Evolutionary conservation across 2,329 filamentous ascomycete genomes (phyloP).

Genomic region (Penicillium freii): DNA sequence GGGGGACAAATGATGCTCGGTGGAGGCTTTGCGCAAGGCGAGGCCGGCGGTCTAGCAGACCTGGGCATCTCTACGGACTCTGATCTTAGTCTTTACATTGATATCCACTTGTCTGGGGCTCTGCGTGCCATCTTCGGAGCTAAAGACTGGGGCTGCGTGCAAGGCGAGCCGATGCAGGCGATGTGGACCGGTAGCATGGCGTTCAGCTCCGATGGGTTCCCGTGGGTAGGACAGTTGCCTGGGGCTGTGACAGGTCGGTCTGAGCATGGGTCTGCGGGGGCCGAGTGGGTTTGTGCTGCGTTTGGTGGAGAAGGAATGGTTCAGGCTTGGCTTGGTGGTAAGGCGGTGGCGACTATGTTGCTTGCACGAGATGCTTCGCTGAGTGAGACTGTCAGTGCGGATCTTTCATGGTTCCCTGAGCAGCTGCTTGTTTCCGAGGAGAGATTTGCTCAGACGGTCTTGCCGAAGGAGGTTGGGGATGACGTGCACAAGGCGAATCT

Average conservation of each 20-base stretch:
- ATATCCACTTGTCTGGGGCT: constrained; percentile 29
- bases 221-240: constrained; percentile 51
- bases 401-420: constrained; percentile 31
- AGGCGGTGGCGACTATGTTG: constrained; percentile 29
- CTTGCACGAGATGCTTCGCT: constrained; percentile 16
- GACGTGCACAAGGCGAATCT: constrained; percentile 7
- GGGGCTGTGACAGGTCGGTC: constrained; percentile 13
- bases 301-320: constrained; percentile 37
- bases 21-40: constrained; percentile 51
- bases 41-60: constrained; percentile 45
- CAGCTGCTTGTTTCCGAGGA: constrained; percentile 30
- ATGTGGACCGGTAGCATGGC: constrained; percentile 49
- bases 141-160: constrained; percentile 23
- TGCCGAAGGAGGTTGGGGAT: constrained; percentile 11
- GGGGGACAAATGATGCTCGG: constrained; percentile 54
- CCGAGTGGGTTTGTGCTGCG: constrained; percentile 31
- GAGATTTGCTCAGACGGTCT: constrained; percentile 17
- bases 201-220: constrained; percentile 50
- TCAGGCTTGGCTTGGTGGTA: constrained; percentile 31
- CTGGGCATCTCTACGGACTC: constrained; percentile 52
- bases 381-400: constrained; percentile 1
- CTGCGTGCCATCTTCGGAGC: constrained; percentile 28
- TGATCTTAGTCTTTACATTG: constrained; percentile 24
- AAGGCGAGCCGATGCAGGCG: constrained; percentile 21
- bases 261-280: constrained; percentile 2